phyloP scores from a whole-genome alignment of 2,329 filamentous ascomycete genomes.

The Calycina marina region DNA sequence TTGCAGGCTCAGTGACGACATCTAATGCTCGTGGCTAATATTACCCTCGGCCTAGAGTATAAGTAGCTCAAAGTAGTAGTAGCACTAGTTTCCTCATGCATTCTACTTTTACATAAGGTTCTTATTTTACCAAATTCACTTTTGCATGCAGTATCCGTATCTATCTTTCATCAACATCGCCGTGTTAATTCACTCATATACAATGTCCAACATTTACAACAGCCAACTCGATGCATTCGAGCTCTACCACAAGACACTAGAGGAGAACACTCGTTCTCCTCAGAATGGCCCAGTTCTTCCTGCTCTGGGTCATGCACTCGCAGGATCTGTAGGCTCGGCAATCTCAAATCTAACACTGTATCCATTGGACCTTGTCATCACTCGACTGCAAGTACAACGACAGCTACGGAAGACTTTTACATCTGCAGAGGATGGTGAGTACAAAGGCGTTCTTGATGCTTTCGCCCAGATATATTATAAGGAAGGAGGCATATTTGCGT shows the following conservation, averaged over 20 bases:
- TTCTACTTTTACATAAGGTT: too few species aligned
- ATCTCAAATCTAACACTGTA: constrained; percentile 68
- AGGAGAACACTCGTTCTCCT: constrained; percentile 20
- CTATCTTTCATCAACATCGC: too few species aligned
- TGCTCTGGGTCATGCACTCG: constrained; percentile 67
- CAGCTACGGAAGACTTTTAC: constrained; percentile 31
- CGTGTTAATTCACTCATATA: too few species aligned
- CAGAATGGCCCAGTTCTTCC: constrained; percentile 36
- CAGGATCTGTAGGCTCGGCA: constrained; percentile 64
- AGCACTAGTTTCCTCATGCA: too few species aligned
- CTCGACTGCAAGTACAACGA: constrained; percentile 66
- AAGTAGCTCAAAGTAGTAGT: too few species aligned
- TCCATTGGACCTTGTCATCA: constrained; percentile 69
- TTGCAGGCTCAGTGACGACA: too few species aligned
- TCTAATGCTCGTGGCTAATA: too few species aligned
- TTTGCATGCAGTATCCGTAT: too few species aligned
- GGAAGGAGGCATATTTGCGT: constrained; percentile 52
- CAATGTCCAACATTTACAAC: neutral
- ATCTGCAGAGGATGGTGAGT: constrained; percentile 29
- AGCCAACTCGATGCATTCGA: constrained; percentile 18
- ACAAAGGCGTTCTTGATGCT: constrained; percentile 53
- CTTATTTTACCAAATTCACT: too few species aligned
- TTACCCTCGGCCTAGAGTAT: too few species aligned
- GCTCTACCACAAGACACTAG: constrained; percentile 24
- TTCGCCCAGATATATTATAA: constrained; percentile 53